Conservation (phyloP, 805 yeast species). For the Candida tibetensis region DNA sequence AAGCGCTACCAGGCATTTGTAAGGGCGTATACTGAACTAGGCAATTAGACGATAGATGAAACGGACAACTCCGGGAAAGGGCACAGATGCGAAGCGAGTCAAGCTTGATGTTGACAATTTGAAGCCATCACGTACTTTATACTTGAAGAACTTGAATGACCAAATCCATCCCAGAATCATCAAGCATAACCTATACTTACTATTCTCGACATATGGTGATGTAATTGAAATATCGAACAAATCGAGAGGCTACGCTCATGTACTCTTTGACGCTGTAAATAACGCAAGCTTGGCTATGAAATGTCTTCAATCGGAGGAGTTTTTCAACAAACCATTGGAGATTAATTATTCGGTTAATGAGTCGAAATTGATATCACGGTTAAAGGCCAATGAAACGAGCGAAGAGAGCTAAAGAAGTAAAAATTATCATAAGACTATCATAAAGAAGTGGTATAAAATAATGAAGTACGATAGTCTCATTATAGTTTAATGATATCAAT, state of each 20-base stretch:
- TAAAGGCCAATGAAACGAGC: too few species aligned
- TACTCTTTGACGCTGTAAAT: slow-evolving; percentile 46
- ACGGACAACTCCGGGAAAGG: neutral
- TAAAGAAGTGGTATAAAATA: too few species aligned
- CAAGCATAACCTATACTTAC: slow-evolving; percentile 52
- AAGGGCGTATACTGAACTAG: too few species aligned
- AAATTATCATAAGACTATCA: too few species aligned
- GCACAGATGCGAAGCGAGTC: slow-evolving; percentile 5
- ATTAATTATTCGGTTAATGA: slow-evolving; percentile 38
- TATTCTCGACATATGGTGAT: slow-evolving; percentile 66
- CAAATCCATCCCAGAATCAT: slow-evolving; percentile 44
- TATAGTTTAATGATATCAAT: too few species aligned
- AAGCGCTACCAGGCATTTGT: too few species aligned
- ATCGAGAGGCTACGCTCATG: slow-evolving; percentile 67
- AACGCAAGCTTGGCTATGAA: slow-evolving; percentile 53
- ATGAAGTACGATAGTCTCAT: too few species aligned
- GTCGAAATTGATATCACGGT: slow-evolving; percentile 21
- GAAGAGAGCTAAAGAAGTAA: too few species aligned
- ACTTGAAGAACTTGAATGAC: slow-evolving; percentile 58
- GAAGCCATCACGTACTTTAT: slow-evolving; percentile 47
- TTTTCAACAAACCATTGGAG: slow-evolving; percentile 53
- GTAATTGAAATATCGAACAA: slow-evolving; percentile 51
- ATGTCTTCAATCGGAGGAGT: slow-evolving; percentile 42
- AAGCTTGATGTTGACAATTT: slow-evolving; percentile 10
- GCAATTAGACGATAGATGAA: too few species aligned